Conservation (phyloP, 129 eudicot genomes). For the Saussurea involucrata region DNA sequence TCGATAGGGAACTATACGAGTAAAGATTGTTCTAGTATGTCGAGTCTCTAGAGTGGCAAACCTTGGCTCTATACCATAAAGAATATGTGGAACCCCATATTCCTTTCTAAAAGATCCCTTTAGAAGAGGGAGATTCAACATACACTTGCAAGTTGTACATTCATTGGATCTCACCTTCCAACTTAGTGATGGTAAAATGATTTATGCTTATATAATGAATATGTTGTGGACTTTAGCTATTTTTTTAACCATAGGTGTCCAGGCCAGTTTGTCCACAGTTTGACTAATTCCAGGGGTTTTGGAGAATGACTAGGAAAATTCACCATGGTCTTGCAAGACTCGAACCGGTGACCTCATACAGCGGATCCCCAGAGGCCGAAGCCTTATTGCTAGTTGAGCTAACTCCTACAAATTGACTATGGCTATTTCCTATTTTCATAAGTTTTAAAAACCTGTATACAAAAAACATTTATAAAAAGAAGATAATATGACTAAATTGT, state of each 20-base stretch:
- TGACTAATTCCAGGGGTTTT: background rate
- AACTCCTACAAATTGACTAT: background rate
- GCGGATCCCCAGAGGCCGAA: background rate
- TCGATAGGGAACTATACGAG: too few species aligned
- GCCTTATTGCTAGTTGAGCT: background rate
- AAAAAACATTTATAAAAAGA: too few species aligned
- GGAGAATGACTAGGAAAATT: too few species aligned
- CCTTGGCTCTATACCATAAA: background rate
- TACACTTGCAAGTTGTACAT: background rate
- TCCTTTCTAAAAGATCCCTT: background rate
- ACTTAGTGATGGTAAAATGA: background rate
- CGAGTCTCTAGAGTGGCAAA: background rate
- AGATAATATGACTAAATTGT: too few species aligned
- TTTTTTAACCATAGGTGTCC: background rate
- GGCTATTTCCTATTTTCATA: background rate
- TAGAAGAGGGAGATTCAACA: background rate
- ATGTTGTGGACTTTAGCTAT: background rate
- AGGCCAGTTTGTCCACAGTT: too few species aligned
- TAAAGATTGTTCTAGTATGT: background rate
- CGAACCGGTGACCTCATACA: too few species aligned
- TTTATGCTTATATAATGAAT: background rate
- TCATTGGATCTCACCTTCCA: background rate
- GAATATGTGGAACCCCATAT: too few species aligned
- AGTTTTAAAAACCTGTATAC: background rate
- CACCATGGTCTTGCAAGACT: background rate